These are phyloP conservation scores for Ustilago esculenta DNA, from an alignment of 1,284 basidiomycete genomes.

Conservation along the genomic window DNA sequence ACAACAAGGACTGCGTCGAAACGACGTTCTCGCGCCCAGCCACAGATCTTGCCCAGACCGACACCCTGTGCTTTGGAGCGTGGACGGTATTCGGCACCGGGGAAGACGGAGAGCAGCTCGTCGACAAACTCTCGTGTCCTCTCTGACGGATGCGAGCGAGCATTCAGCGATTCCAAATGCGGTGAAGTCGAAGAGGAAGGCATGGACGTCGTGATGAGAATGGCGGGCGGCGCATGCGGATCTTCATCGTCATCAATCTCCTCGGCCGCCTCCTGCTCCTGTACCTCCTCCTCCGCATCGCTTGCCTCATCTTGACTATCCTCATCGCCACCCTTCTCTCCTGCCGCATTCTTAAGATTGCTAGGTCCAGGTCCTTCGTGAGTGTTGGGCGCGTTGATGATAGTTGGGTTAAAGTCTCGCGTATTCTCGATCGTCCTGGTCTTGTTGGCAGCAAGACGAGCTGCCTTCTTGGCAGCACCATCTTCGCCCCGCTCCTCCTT, in stretches of 20 bases:
- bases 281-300: slow-evolving; percentile 48
- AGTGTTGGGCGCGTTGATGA: slow-evolving; percentile 68
- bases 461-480: slow-evolving; percentile 76
- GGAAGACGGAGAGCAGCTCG: slow-evolving; percentile 89
- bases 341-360: slow-evolving; percentile 8
- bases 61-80: slow-evolving; percentile 91
- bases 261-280: slow-evolving; percentile 62
- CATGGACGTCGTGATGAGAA: slow-evolving; percentile 63
- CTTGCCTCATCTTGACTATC: slow-evolving; percentile 20
- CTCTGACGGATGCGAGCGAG: slow-evolving; percentile 71
- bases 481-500: slow-evolving; percentile 72
- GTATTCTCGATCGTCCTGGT: slow-evolving; percentile 93
- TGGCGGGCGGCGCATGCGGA: slow-evolving; percentile 55
- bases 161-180: slow-evolving; percentile 69
- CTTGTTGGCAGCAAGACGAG: slow-evolving; percentile 80
- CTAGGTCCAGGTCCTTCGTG: slow-evolving; percentile 69
- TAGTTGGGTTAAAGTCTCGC: slow-evolving; percentile 86
- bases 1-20: slow-evolving; percentile 91
- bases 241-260: slow-evolving; percentile 53
- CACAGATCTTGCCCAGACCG: slow-evolving; percentile 89
- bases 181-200: slow-evolving; percentile 61
- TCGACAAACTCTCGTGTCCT: slow-evolving; percentile 73
- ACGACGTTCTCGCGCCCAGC: slow-evolving; percentile 88
- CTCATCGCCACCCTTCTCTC: slow-evolving; percentile 1
- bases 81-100: slow-evolving; percentile 91